A percentile compares a stretch with the other conserved stretches of the same genome.
Conservation (phyloP, 2,329 filamentous ascomycete genomes). For the Cladophialophora immunda region DNA sequence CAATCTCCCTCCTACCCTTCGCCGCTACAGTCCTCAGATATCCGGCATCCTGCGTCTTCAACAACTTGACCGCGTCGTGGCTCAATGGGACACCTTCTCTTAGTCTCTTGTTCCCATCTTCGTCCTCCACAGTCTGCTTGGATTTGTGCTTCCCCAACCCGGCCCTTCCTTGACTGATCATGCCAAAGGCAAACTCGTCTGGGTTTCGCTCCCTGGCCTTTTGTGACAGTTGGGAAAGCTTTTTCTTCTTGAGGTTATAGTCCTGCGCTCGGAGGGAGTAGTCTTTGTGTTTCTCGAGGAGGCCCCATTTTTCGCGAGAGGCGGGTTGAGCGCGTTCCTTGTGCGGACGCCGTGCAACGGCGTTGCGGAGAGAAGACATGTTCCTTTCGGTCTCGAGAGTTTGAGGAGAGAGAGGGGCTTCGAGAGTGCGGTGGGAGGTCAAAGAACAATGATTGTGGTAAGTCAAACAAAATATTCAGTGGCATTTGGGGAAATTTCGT, state of each 20-base stretch:
- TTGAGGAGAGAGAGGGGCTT: neutral
- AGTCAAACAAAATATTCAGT: conserved; percentile 2
- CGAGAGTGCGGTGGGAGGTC: neutral
- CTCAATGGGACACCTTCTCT: conserved; percentile 48
- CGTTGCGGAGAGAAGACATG: conserved; percentile 69
- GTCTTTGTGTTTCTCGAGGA: conserved; percentile 95
- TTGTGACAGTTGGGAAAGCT: conserved; percentile 65
- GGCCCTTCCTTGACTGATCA: conserved; percentile 62
- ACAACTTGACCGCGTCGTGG: conserved; percentile 67
- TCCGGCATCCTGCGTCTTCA: conserved; percentile 72
- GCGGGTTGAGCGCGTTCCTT: conserved; percentile 87
- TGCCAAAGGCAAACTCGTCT: conserved; percentile 73
- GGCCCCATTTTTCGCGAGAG: conserved; percentile 84
- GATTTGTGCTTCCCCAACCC: conserved; percentile 54
- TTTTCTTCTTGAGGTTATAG: conserved; percentile 69
- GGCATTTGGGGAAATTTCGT: conserved; percentile 4
- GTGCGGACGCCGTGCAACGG: conserved; percentile 82
- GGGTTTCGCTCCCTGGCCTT: conserved; percentile 70
- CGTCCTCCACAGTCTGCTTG: conserved; percentile 43
- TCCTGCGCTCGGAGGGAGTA: conserved; percentile 72
- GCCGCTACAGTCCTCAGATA: conserved; percentile 69
- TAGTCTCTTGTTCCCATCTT: neutral
- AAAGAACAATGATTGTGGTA: neutral
- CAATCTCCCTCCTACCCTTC: conserved; percentile 59
- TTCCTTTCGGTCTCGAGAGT: conserved; percentile 22